Conservation (phyloP, 2,329 filamentous ascomycete species). For the Zasmidium citrigriseum region DNA sequence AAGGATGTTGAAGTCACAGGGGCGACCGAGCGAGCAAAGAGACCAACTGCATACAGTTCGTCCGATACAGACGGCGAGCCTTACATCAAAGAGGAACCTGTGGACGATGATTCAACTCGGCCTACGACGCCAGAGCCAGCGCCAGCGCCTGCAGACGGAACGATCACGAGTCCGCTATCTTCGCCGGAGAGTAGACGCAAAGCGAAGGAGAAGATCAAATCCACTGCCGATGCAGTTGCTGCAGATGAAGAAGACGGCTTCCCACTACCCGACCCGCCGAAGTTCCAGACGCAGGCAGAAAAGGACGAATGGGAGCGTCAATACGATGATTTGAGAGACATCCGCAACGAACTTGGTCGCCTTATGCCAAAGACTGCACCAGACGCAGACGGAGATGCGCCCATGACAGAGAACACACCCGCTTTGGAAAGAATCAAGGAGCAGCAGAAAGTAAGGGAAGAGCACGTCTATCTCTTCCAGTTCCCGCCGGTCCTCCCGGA, state of each 20-base stretch:
- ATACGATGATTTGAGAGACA: slow-evolving; percentile 47
- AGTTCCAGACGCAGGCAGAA: slow-evolving; percentile 56
- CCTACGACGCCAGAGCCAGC: slow-evolving; percentile 23
- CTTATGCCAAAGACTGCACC: slow-evolving; percentile 30
- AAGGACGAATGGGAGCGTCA: slow-evolving; percentile 52
- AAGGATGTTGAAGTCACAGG: slow-evolving; percentile 47
- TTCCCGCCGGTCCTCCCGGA: slow-evolving; percentile 64
- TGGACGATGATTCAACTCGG: slow-evolving; percentile 44
- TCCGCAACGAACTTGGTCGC: slow-evolving; percentile 50
- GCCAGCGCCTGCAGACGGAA: slow-evolving; percentile 9
- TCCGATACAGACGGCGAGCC: slow-evolving; percentile 38
- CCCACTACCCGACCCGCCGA: slow-evolving; percentile 36
- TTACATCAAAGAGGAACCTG: slow-evolving; percentile 56
- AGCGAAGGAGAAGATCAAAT: slow-evolving; percentile 29
- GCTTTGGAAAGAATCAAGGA: slow-evolving; percentile 15
- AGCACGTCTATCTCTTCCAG: slow-evolving; percentile 64
- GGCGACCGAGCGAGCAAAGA: slow-evolving; percentile 45
- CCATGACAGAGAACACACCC: slow-evolving; percentile 36
- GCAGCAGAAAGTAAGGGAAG: slow-evolving; percentile 45
- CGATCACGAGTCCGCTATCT: slow-evolving; percentile 28
- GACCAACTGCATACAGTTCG: slow-evolving; percentile 38
- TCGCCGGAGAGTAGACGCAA: slow-evolving; percentile 38
- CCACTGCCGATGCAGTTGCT: slow-evolving; percentile 15
- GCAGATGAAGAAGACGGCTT: slow-evolving; percentile 20
- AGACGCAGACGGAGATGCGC: slow-evolving; percentile 45